phyloP scores from a whole-genome alignment of 352 stramenopile genomes.

The Phytophthora pini region DNA sequence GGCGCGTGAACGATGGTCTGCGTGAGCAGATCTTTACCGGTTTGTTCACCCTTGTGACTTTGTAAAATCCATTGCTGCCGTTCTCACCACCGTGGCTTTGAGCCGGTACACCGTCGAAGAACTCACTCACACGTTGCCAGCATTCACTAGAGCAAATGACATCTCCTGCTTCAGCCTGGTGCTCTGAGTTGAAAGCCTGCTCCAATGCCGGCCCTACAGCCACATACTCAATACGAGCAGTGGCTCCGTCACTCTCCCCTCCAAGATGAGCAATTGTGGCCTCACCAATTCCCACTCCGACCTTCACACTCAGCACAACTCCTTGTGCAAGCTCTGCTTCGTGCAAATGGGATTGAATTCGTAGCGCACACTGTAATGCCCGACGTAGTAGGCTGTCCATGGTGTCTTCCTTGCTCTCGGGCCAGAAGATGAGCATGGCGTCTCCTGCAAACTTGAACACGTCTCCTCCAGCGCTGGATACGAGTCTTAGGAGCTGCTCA shows the following conservation, averaged over 20 bases:
- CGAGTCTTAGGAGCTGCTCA: slow-evolving; percentile 81
- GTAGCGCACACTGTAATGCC: slow-evolving; percentile 89
- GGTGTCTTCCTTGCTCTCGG: slow-evolving; percentile 90
- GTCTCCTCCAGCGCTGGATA: slow-evolving; percentile 86
- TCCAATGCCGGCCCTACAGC: slow-evolving; percentile 90
- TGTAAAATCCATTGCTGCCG: slow-evolving; percentile 48
- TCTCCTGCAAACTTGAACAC: slow-evolving; percentile 97
- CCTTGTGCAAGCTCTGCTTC: slow-evolving; percentile 81
- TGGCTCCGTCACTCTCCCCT: slow-evolving; percentile 85
- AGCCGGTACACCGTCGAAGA: slow-evolving; percentile 66
- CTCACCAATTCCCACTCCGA: slow-evolving; percentile 91
- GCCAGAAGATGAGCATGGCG: slow-evolving; percentile 95
- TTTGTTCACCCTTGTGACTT: slow-evolving; percentile 60
- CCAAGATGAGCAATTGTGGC: slow-evolving; percentile 91
- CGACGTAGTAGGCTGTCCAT: slow-evolving; percentile 82
- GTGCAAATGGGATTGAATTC: slow-evolving; percentile 92
- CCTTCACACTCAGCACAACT: slow-evolving; percentile 95
- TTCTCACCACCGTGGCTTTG: slow-evolving; percentile 10
- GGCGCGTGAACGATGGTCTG: slow-evolving; percentile 73
- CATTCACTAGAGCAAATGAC: slow-evolving; percentile 90
- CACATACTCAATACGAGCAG: slow-evolving; percentile 91
- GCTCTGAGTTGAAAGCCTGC: slow-evolving; percentile 91
- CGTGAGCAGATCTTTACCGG: slow-evolving; percentile 75
- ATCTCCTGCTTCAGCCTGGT: slow-evolving; percentile 87
- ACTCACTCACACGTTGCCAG: slow-evolving; percentile 74